phyloP scores from a whole-genome alignment of 1,284 basidiomycete genomes.

The Laetiporus sulphureus region DNA sequence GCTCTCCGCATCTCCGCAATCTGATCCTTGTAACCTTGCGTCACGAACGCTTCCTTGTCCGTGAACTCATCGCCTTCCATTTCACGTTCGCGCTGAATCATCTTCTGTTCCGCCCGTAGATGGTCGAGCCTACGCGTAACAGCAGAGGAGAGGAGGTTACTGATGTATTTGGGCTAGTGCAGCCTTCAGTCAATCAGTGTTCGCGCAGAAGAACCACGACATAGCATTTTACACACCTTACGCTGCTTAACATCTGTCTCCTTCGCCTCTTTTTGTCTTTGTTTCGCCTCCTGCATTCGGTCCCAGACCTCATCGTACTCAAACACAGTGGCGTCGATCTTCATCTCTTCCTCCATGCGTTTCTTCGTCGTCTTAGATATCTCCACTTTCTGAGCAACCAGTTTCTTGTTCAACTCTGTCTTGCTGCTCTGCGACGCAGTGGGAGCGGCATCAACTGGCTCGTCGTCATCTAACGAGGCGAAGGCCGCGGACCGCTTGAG shows the following conservation, averaged over 20 bases:
- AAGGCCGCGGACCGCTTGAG: constrained; percentile 60
- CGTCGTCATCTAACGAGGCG: constrained; percentile 56
- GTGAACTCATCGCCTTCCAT: constrained; percentile 90
- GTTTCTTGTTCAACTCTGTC: constrained; percentile 41
- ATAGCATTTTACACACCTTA: constrained; percentile 47
- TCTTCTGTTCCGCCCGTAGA: constrained; percentile 96
- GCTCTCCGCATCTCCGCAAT: constrained; percentile 88
- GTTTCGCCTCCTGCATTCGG: constrained; percentile 86
- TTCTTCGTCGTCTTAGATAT: constrained; percentile 57
- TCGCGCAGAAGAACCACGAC: constrained; percentile 6
- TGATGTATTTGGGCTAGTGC: constrained; percentile 88
- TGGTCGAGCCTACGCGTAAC: constrained; percentile 85
- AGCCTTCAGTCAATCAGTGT: constrained; percentile 17
- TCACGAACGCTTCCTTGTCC: constrained; percentile 96
- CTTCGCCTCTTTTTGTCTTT: constrained; percentile 66
- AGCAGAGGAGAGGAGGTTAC: constrained; percentile 75
- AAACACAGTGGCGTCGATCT: constrained; percentile 80
- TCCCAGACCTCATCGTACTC: constrained; percentile 98
- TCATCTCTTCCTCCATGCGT: constrained; percentile 69
- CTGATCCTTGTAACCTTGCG: constrained; percentile 95
- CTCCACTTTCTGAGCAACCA: constrained; percentile 50
- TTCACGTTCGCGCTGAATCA: constrained; percentile 91
- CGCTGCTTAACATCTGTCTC: constrained; percentile 66
- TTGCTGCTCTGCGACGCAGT: constrained; percentile 33
- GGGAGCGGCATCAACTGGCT: constrained; percentile 42